Conservation (phyloP, 148 eudicot species). For the Camellia japonica region DNA sequence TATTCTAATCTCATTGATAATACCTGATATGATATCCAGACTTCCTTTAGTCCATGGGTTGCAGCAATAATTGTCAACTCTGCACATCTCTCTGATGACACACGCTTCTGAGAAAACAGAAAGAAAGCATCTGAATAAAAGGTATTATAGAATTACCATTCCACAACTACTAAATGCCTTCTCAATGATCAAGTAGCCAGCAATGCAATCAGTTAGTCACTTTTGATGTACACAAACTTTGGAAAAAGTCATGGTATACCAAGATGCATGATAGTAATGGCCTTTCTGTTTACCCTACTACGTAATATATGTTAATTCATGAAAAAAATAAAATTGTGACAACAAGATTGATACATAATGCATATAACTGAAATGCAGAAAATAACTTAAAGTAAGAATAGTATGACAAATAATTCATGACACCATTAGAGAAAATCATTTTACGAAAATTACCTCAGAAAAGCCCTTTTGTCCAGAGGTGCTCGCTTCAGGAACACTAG, state of each 20-base stretch:
- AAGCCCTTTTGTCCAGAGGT: constrained; percentile 34
- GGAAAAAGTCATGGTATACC: neutral
- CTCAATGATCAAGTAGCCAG: neutral
- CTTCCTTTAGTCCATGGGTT: constrained; percentile 91
- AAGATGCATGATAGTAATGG: neutral
- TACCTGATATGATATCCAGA: constrained; percentile 97
- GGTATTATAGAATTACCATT: neutral
- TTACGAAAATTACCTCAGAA: constrained; percentile 49
- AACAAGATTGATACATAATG: neutral
- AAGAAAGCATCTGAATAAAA: neutral
- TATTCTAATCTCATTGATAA: neutral
- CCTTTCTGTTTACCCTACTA: neutral
- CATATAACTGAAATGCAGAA: neutral
- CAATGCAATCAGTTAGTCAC: constrained; percentile 4
- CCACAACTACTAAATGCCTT: neutral
- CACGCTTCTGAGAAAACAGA: constrained; percentile 56
- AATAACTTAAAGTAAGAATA: neutral
- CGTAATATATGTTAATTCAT: neutral
- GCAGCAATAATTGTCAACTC: constrained; percentile 87
- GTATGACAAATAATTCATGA: neutral
- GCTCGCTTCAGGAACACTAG: constrained; percentile 45
- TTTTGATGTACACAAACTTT: neutral
- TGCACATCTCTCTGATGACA: constrained; percentile 85
- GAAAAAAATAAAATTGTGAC: neutral
- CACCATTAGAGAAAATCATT: constrained; percentile 6